Evolutionary conservation across 2,329 filamentous ascomycete genomes (phyloP).

Genomic region (Tolypocladium amazonense): DNA sequence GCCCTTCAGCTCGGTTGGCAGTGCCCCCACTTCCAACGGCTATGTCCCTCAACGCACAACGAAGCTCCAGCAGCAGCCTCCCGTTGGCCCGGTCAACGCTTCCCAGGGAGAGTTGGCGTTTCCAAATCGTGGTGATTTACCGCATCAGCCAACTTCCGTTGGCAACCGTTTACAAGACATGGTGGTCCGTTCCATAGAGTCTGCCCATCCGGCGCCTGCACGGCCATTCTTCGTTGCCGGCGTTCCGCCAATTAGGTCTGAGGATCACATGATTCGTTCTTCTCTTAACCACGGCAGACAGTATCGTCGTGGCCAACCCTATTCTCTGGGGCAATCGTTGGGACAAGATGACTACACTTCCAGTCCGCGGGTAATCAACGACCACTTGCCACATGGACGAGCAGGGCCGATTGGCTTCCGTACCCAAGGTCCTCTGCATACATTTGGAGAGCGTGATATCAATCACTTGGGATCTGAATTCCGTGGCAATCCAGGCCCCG

Average conservation of each 20-base stretch:
- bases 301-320: neutral
- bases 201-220: constrained; percentile 24
- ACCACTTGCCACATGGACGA: constrained; percentile 1
- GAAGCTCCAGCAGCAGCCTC: neutral
- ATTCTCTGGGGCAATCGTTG: neutral
- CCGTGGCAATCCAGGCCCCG: neutral
- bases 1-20: constrained; percentile 7
- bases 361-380: constrained; percentile 7
- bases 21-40: constrained; percentile 13
- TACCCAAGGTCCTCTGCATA: neutral
- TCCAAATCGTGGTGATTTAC: constrained; percentile 11
- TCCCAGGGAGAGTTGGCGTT: constrained; percentile 16
- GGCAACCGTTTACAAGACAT: constrained; percentile 24
- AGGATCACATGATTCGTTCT: constrained; percentile 10
- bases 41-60: constrained; percentile 8
- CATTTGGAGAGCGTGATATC: neutral
- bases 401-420: neutral
- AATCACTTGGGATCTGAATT: neutral
- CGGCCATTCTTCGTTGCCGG: constrained; percentile 23
- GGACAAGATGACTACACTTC: neutral
- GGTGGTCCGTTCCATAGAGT: constrained; percentile 36
- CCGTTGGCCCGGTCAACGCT: constrained; percentile 2
- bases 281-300: constrained; percentile 8
- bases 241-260: constrained; percentile 15
- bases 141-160: constrained; percentile 13